Evolutionary conservation across 2,329 filamentous ascomycete genomes (phyloP).

Genomic region (Ophiostoma piceae): DNA sequence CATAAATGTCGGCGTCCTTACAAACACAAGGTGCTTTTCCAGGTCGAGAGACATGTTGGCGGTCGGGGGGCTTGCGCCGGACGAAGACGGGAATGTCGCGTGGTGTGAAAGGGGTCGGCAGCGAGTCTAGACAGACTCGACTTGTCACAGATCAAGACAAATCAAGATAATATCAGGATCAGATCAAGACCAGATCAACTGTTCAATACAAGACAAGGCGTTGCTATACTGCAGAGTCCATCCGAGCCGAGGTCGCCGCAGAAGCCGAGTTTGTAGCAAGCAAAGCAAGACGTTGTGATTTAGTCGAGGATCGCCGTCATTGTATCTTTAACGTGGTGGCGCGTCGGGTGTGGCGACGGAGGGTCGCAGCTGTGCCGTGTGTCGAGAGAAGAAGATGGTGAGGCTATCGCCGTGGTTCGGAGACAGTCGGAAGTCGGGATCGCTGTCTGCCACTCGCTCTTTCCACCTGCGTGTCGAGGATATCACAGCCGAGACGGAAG

Average conservation of each 20-base stretch:
- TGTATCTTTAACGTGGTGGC: background rate
- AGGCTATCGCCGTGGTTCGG: background rate
- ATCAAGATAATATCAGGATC: background rate
- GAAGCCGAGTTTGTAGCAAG: background rate
- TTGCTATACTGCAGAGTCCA: slow-evolving; percentile 19
- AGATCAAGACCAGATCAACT: background rate
- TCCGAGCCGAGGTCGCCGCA: slow-evolving; percentile 15
- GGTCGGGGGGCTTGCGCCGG: background rate
- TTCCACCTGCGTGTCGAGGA: slow-evolving; percentile 5
- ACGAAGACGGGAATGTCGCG: background rate
- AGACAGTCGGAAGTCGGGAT: slow-evolving; percentile 4
- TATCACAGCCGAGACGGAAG: slow-evolving; percentile 4
- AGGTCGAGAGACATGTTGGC: slow-evolving; percentile 63
- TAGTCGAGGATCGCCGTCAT: background rate
- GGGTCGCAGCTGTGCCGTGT: background rate
- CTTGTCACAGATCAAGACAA: background rate
- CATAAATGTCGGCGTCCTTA: slow-evolving; percentile 42
- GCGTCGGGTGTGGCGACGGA: background rate
- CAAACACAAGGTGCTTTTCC: slow-evolving; percentile 76
- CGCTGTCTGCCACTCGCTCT: slow-evolving; percentile 7
- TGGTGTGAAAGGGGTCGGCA: background rate
- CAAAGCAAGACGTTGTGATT: background rate
- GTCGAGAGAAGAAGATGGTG: background rate
- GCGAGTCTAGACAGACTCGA: background rate
- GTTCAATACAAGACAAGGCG: slow-evolving; percentile 8